Conservation (phyloP, 2,329 filamentous ascomycete genomes). For the Magnaporthiopsis poae region DNA sequence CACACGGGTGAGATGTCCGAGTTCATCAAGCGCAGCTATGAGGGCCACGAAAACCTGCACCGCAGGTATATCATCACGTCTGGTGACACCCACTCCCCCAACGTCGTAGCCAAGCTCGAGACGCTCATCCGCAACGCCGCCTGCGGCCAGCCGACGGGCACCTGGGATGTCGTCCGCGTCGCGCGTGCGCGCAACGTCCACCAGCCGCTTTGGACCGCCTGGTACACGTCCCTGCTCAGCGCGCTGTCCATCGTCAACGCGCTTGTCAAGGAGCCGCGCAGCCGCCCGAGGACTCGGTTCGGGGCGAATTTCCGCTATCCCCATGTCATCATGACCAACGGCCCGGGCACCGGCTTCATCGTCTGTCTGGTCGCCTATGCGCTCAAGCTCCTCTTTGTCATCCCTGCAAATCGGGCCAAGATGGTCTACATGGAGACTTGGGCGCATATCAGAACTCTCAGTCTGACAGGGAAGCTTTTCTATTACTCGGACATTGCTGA, state of each 20-base stretch:
- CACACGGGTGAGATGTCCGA: conserved; percentile 92
- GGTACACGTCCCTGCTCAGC: conserved; percentile 53
- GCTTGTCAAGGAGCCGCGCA: conserved; percentile 21
- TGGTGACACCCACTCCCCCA: conserved; percentile 63
- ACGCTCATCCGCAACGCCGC: conserved; percentile 27
- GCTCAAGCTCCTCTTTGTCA: conserved; percentile 35
- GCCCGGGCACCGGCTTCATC: conserved; percentile 78
- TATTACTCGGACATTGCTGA: conserved; percentile 56
- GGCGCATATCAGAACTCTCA: conserved; percentile 73
- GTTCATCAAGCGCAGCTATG: conserved; percentile 58
- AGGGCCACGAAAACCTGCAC: conserved; percentile 42
- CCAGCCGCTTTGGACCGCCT: conserved; percentile 66
- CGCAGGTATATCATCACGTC: conserved; percentile 74
- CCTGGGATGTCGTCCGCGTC: conserved; percentile 57
- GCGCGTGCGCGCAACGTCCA: conserved; percentile 72
- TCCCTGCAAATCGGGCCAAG: conserved; percentile 49
- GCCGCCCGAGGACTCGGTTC: conserved; percentile 11
- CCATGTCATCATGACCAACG: conserved; percentile 74
- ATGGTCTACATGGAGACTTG: conserved; percentile 87
- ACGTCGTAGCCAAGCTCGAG: conserved; percentile 57
- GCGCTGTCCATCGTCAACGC: conserved; percentile 35
- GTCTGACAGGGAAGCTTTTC: conserved; percentile 73
- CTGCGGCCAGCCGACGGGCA: conserved; percentile 29
- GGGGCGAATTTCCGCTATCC: conserved; percentile 39
- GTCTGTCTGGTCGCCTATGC: conserved; percentile 44